These are phyloP conservation scores for Myxozyma neotropica DNA, from an alignment of 805 yeast species.

Conservation along the genomic window DNA sequence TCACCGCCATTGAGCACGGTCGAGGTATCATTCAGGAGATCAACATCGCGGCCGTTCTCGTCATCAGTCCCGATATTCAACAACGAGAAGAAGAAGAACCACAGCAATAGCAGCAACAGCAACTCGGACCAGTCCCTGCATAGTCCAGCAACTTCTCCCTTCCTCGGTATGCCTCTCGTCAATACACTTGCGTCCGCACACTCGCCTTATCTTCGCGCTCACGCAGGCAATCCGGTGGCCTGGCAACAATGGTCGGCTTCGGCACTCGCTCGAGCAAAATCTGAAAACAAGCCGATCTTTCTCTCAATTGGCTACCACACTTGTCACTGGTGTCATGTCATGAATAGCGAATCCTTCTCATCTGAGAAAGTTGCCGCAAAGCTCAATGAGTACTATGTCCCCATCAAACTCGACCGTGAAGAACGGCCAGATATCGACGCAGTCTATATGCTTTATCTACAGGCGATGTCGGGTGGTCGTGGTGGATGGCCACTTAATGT, in stretches of 20 bases:
- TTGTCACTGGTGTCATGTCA: slow-evolving; percentile 46
- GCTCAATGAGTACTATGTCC: slow-evolving; percentile 42
- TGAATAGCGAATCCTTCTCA: slow-evolving; percentile 43
- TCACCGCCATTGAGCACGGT: background rate
- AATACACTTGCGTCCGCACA: slow-evolving; percentile 25
- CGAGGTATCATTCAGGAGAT: background rate
- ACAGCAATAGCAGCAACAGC: background rate
- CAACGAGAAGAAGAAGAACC: background rate
- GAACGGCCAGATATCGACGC: slow-evolving; percentile 47
- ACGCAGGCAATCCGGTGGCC: slow-evolving; percentile 41
- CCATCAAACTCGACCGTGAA: slow-evolving; percentile 46
- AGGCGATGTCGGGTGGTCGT: slow-evolving; percentile 40
- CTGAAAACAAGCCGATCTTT: slow-evolving; percentile 43
- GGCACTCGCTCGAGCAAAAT: slow-evolving; percentile 40
- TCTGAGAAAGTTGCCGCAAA: slow-evolving; percentile 37
- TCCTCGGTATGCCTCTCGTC: slow-evolving; percentile 30
- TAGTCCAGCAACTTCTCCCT: background rate
- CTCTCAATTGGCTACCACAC: slow-evolving; percentile 45
- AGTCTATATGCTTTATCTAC: slow-evolving; percentile 46
- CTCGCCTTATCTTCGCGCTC: slow-evolving; percentile 32
- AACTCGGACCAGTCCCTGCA: background rate
- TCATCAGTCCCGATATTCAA: background rate
- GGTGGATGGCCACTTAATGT: slow-evolving; percentile 48
- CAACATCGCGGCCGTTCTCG: background rate
- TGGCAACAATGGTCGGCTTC: slow-evolving; percentile 46